phyloP scores from a whole-genome alignment of 306 rosid species.

The Prunus mume region DNA sequence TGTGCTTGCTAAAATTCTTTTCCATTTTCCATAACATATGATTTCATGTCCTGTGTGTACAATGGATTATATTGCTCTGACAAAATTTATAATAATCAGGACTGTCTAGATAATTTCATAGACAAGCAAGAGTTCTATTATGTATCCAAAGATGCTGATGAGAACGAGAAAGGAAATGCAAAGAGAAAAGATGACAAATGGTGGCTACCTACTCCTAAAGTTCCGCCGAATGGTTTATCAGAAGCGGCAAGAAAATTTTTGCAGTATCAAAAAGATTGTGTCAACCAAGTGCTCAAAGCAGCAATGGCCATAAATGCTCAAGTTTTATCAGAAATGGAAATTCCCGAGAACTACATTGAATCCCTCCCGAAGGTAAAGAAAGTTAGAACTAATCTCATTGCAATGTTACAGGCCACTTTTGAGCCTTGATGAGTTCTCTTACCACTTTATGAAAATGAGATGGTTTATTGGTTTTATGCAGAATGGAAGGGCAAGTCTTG shows the following conservation, averaged over 20 bases:
- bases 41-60: neutral
- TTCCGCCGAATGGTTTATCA: constrained; percentile 76
- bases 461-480: constrained; percentile 16
- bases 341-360: constrained; percentile 90
- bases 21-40: neutral
- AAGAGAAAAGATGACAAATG: constrained; percentile 76
- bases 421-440: neutral
- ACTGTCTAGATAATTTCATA: constrained; percentile 76
- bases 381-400: neutral
- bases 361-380: constrained; percentile 80
- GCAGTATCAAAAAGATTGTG: constrained; percentile 94
- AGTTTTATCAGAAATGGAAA: constrained; percentile 89
- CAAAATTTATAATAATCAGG: constrained; percentile 49
- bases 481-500: constrained; percentile 98
- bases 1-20: neutral
- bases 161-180: constrained; percentile 43
- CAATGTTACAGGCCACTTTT: no score
- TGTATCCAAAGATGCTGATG: constrained; percentile 59
- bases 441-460: neutral
- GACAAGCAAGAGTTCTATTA: constrained; percentile 76
- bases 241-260: constrained; percentile 76
- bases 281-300: constrained; percentile 97
- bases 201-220: constrained; percentile 94
- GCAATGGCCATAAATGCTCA: constrained; percentile 99
- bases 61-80: constrained; percentile 13